Evolutionary conservation across 768 basidiomycete species (phyloP).

Genomic region (Kondoa malvinella): DNA sequence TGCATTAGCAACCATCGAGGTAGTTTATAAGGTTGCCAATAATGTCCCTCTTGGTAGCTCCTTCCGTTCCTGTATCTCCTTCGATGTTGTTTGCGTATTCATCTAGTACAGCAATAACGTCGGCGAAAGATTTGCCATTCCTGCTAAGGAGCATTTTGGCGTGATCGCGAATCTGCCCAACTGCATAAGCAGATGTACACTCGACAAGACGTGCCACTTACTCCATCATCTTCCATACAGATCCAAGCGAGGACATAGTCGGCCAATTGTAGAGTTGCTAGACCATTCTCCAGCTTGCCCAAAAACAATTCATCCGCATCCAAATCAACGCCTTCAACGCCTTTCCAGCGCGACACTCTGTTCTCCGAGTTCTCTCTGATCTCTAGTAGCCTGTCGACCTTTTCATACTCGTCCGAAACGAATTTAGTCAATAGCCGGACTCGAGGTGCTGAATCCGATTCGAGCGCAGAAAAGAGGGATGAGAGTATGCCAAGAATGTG

Average conservation of each 20-base stretch:
- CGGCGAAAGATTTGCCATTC: constrained; percentile 50
- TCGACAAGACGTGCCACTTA: constrained; percentile 34
- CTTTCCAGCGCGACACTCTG: constrained; percentile 46
- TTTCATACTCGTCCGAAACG: constrained; percentile 80
- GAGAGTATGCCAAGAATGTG: constrained; percentile 77
- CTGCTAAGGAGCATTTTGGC: constrained; percentile 56
- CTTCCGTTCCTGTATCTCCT: constrained; percentile 32
- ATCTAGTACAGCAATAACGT: constrained; percentile 54
- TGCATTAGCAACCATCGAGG: constrained; percentile 15
- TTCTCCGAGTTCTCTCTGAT: constrained; percentile 53
- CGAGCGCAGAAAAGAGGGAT: constrained; percentile 69
- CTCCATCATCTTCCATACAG: constrained; percentile 94
- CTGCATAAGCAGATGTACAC: constrained; percentile 5
- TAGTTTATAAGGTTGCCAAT: constrained; percentile 23
- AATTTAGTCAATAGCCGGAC: constrained; percentile 81
- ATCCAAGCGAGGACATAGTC: constrained; percentile 94
- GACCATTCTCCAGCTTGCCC: constrained; percentile 66
- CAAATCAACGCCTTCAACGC: constrained; percentile 43
- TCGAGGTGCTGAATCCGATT: constrained; percentile 63
- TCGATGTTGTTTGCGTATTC: constrained; percentile 59
- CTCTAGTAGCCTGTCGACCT: constrained; percentile 81
- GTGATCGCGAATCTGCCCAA: constrained; percentile 56
- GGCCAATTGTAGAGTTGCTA: constrained; percentile 73
- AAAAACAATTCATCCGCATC: constrained; percentile 67
- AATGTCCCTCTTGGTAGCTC: constrained; percentile 27